These are phyloP conservation scores for Leccinum pellstonianum DNA, from an alignment of 768 basidiomycete species.

Conservation along the genomic window DNA sequence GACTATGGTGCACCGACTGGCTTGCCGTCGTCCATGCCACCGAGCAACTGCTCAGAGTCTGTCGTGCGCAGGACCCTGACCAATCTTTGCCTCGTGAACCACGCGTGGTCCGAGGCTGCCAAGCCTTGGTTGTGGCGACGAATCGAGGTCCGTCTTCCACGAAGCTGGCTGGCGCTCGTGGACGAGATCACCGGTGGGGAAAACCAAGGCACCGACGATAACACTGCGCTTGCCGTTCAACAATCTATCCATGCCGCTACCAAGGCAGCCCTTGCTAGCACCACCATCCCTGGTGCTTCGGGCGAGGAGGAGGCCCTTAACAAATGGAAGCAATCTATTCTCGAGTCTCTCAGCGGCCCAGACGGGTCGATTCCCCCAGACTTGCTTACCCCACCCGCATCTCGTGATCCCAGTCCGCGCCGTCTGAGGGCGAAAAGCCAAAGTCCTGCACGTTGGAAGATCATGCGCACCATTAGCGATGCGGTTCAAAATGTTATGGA, in stretches of 20 bases:
- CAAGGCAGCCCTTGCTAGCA: constrained; percentile 54
- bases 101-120: constrained; percentile 77
- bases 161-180: constrained; percentile 80
- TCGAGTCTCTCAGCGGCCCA: constrained; percentile 57
- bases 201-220: constrained; percentile 45
- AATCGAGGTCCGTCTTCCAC: constrained; percentile 78
- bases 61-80: constrained; percentile 63
- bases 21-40: constrained; percentile 72
- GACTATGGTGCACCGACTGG: constrained; percentile 51
- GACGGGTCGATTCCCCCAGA: constrained; percentile 73
- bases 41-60: constrained; percentile 67
- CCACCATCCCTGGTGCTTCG: constrained; percentile 33
- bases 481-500: constrained; percentile 73
- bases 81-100: constrained; percentile 74
- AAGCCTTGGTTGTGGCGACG: constrained; percentile 86
- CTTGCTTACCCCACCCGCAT: constrained; percentile 73
- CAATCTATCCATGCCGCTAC: constrained; percentile 68
- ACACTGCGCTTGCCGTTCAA: constrained; percentile 62
- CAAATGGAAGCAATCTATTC: constrained; percentile 58
- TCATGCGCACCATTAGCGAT: constrained; percentile 75
- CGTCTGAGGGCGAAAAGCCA: constrained; percentile 75
- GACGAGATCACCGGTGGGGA: constrained; percentile 78
- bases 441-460: constrained; percentile 81
- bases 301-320: constrained; percentile 43
- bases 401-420: constrained; percentile 80